Evolutionary conservation across 1,284 basidiomycete species (phyloP), one percentile per base, ranked within the genome.

Genomic region (Fomes fomentarius): DNA sequence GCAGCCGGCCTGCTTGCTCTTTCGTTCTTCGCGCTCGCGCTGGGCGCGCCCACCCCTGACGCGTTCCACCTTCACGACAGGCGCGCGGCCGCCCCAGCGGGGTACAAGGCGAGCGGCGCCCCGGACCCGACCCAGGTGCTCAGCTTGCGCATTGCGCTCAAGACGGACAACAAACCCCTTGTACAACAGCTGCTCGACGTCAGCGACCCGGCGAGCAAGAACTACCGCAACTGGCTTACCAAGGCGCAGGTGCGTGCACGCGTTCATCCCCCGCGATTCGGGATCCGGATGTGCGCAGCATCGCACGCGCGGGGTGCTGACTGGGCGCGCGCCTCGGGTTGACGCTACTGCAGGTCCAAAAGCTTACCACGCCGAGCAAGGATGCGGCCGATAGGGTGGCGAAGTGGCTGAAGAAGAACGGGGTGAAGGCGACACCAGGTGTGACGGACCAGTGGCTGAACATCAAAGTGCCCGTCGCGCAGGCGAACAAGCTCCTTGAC

Each of bases 401-500:
- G 28, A 50, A 66, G 28, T 78, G 73, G 72, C 65, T 78, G 2
- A 52, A 67, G 11, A 62, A 63, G n/a, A 69, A 76, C 51, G 68
- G 67, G 21, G 63, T 77, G 25, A 69, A 55, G 25, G 63, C 71
- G 15, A 62, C 65, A 3, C 54, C 62, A 11, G 67, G 71, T 30
- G 66, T 69, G 47, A 71, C 67, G 47, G 61, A 55, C 14, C 63
- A 67, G 42, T 64, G 62, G 62, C 34, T 67, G 38, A 51, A 54
- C 35, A 53, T 67, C 35, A 47, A 58, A 25, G 54, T 65, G 10
- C 62, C 62, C 2, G 64, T 75, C 14, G 62, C 67, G 40, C 66
- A 73, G 52, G 76, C 75, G 14, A 76, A 69, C 57, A 49, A 60
- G 46, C 57, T 79, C n/a, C 63, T 79, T 31, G 63, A 68, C 41